phyloP scores from a whole-genome alignment of 306 rosid species.

The Hippophae rhamnoides region DNA sequence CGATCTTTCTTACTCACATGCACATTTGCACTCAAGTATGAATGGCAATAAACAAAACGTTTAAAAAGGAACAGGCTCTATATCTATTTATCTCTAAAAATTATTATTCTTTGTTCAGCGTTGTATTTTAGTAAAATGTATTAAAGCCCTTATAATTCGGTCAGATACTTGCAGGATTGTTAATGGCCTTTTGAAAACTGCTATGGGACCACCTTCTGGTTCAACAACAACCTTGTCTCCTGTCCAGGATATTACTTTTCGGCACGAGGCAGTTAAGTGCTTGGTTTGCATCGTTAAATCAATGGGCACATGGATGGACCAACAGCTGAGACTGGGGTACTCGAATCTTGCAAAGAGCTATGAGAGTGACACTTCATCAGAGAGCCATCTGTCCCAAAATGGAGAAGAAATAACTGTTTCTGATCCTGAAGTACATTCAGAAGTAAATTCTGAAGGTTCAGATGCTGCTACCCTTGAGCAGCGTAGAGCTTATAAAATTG shows the following conservation, averaged over 20 bases:
- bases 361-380: constrained; percentile 47
- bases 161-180: constrained; percentile 97
- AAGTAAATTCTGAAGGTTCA: constrained; percentile 63
- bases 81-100: constrained; percentile 12
- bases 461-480: constrained; percentile 90
- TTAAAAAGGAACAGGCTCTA: neutral
- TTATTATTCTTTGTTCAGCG: constrained; percentile 19
- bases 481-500: constrained; percentile 84
- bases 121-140: constrained; percentile 41
- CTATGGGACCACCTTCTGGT: constrained; percentile 96
- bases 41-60: neutral
- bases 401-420: constrained; percentile 74
- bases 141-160: constrained; percentile 69
- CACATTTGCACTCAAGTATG: neutral
- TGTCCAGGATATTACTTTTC: constrained; percentile 85
- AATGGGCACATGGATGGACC: constrained; percentile 99
- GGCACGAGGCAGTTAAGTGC: constrained; percentile 94
- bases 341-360: constrained; percentile 43
- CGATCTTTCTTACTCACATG: constrained; percentile 5
- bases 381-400: constrained; percentile 37
- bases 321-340: constrained; percentile 62
- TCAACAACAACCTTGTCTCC: constrained; percentile 80
- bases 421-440: constrained; percentile 72
- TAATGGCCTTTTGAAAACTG: constrained; percentile 97
- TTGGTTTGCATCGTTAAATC: constrained; percentile 78